These are phyloP conservation scores for Trichophyton rubrum DNA, from an alignment of 2,329 filamentous ascomycete species.

Conservation along the genomic window DNA sequence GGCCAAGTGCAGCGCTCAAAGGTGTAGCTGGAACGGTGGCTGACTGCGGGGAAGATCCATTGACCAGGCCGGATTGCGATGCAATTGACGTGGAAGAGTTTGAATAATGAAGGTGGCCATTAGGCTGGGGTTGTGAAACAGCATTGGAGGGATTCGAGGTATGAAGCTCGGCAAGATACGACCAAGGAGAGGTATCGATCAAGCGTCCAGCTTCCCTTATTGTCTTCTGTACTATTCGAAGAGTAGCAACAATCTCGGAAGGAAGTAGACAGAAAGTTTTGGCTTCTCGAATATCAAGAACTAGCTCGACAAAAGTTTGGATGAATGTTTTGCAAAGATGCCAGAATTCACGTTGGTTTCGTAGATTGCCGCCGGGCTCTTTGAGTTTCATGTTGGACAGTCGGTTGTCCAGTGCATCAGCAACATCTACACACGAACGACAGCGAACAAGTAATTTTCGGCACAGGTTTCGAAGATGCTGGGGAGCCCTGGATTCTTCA, in stretches of 20 bases:
- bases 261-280: conserved; percentile 39
- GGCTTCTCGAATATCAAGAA: conserved; percentile 36
- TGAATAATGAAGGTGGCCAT: conserved; percentile 18
- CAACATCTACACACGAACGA: conserved; percentile 56
- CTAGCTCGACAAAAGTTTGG: conserved; percentile 37
- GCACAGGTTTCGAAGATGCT: conserved; percentile 54
- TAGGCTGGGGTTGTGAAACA: conserved; percentile 22
- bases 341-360: conserved; percentile 49
- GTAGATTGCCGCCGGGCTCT: conserved; percentile 58
- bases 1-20: conserved; percentile 75
- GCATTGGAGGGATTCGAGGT: conserved; percentile 22
- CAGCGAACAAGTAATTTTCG: conserved; percentile 59
- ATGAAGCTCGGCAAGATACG: conserved; percentile 39
- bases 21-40: conserved; percentile 68
- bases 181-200: conserved; percentile 56
- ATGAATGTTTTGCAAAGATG: conserved; percentile 54
- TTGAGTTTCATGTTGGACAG: conserved; percentile 72
- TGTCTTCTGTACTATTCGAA: conserved; percentile 69
- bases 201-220: conserved; percentile 68
- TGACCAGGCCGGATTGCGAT: conserved; percentile 10
- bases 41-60: conserved; percentile 35
- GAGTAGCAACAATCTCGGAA: conserved; percentile 56
- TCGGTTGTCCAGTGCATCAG: conserved; percentile 58
- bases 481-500: conserved; percentile 46
- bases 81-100: conserved; percentile 16